Conservation (phyloP, 306 rosid genomes). For the Trichosanthes cucumerina region DNA sequence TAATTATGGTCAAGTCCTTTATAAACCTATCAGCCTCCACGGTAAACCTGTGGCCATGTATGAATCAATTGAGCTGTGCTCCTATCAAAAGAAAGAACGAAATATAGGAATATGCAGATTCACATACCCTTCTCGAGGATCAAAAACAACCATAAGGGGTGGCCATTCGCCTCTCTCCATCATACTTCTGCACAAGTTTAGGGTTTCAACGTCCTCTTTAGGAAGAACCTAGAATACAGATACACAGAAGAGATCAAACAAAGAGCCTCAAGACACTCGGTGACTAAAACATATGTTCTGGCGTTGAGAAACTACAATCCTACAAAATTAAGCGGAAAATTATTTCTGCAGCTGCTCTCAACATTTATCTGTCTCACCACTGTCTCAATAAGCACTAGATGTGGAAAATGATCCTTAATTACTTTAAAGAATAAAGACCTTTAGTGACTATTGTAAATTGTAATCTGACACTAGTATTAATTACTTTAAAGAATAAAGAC, state of each 20-base stretch:
- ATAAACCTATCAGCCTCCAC: conserved; percentile 80
- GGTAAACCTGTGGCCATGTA: conserved; percentile 51
- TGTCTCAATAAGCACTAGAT: not conserved
- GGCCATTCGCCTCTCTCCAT: conserved; percentile 91
- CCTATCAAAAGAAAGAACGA: not conserved
- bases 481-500: not conserved
- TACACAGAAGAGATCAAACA: not conserved
- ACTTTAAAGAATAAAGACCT: not conserved
- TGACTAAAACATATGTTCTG: not conserved
- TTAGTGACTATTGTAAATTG: not conserved
- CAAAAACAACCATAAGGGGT: conserved; percentile 89
- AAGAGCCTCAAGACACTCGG: not conserved
- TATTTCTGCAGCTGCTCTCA: not conserved
- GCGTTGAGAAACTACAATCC: not conserved
- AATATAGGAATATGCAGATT: not conserved
- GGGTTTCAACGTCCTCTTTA: conserved; percentile 67
- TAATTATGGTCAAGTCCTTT: conserved; percentile 77
- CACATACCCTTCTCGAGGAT: conserved; percentile 85
- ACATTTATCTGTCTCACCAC: not conserved
- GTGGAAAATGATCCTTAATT: not conserved
- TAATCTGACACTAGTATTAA: not conserved
- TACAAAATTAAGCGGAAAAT: not conserved
- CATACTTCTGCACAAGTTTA: conserved; percentile 64
- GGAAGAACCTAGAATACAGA: conserved; percentile 46
- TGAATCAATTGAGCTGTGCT: not conserved